Conservation (phyloP, 2,329 filamentous ascomycete genomes). For the Exophiala xenobiotica region DNA sequence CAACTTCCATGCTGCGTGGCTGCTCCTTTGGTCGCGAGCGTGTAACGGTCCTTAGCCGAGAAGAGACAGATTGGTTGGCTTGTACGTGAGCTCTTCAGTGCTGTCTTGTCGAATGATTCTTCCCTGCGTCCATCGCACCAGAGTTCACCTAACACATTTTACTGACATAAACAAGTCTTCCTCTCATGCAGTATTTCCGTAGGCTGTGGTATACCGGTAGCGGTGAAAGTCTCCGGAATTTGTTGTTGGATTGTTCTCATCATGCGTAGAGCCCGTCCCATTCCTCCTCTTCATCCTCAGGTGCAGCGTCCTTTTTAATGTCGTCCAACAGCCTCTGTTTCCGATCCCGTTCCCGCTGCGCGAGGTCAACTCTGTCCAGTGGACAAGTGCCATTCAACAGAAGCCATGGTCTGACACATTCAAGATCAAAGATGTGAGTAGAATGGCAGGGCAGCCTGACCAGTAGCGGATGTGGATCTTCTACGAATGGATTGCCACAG, state of each 20-base stretch:
- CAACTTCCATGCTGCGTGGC: too few relatives aligned
- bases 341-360: constrained; percentile 55
- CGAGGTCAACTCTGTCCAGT: constrained; percentile 59
- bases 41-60: too few relatives aligned
- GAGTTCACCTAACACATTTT: too few relatives aligned
- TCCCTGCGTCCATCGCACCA: too few relatives aligned
- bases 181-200: too few relatives aligned
- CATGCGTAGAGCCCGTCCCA: constrained; percentile 52
- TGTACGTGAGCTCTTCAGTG: too few relatives aligned
- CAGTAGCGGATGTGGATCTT: constrained; percentile 62
- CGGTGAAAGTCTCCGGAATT: neutral
- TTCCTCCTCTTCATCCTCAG: constrained; percentile 45
- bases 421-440: constrained; percentile 63
- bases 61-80: too few relatives aligned
- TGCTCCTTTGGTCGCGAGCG: too few relatives aligned
- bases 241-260: too few relatives aligned
- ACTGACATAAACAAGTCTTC: too few relatives aligned
- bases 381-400: constrained; percentile 64
- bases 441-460: constrained; percentile 62
- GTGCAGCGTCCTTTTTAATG: constrained; percentile 33
- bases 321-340: constrained; percentile 42
- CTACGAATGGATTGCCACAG: constrained; percentile 54
- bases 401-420: constrained; percentile 65
- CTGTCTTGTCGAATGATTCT: too few relatives aligned
- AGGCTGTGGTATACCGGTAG: too few relatives aligned